A percentile compares a stretch with the other conserved stretches of the same genome.
Conservation (phyloP, 352 stramenopile species). For the Peronosclerospora sorghi region DNA sequence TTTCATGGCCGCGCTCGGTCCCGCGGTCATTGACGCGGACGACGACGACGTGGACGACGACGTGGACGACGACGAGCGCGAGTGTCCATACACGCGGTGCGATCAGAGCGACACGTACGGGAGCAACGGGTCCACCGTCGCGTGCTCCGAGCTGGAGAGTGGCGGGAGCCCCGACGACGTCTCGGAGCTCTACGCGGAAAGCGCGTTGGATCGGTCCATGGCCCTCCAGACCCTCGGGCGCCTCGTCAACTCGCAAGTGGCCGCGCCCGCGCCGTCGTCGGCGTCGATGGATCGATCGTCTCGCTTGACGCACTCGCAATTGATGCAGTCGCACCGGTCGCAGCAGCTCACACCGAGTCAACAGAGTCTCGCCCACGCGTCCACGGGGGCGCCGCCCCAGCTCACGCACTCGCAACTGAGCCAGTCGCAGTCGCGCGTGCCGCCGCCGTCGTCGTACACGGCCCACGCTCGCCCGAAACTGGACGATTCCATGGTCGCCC, state of each 20-base stretch:
- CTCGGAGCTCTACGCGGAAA: slow-evolving; percentile 11
- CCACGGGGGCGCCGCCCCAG: too few relatives aligned
- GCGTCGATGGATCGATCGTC: too few relatives aligned
- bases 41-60: slow-evolving; percentile 5
- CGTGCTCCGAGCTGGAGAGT: slow-evolving; percentile 19
- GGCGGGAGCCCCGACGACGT: slow-evolving; percentile 13
- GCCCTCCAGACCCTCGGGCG: slow-evolving; percentile 18
- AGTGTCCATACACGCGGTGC: slow-evolving; percentile 10
- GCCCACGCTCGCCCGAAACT: slow-evolving; percentile 11
- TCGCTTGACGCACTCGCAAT: slow-evolving; percentile 14
- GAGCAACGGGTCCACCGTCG: slow-evolving; percentile 13
- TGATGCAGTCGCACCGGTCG: slow-evolving; percentile 2
- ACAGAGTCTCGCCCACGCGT: not conserved
- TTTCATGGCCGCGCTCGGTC: slow-evolving; percentile 33
- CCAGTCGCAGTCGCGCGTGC: not conserved
- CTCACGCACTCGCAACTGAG: not conserved
- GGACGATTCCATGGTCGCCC: slow-evolving; percentile 13
- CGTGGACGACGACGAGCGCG: slow-evolving; percentile 9
- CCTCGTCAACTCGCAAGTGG: slow-evolving; percentile 13
- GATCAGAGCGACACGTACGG: slow-evolving; percentile 17
- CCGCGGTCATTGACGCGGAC: slow-evolving; percentile 29
- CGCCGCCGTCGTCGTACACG: not conserved
- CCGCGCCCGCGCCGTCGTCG: too few relatives aligned
- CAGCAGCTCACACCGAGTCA: not conserved
- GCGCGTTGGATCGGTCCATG: slow-evolving; percentile 16